Percentiles rank a stretch among this genome's conserved stretches.
These are phyloP conservation scores for Penicillium pancosmium DNA, from an alignment of 495 filamentous ascomycete species.

Conservation along the genomic window DNA sequence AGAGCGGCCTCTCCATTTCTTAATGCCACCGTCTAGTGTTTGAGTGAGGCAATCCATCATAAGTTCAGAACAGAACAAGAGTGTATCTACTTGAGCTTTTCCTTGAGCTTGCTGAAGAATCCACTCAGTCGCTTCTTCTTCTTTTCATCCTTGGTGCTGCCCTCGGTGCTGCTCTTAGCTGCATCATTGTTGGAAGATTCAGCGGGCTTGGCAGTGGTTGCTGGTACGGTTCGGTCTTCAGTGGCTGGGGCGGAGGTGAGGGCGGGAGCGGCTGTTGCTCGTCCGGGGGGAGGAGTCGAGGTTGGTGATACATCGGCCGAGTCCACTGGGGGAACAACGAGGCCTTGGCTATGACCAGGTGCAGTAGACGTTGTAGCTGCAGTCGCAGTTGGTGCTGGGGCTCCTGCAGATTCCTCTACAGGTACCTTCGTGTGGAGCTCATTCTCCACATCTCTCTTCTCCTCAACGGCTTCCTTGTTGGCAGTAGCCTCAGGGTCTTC, in stretches of 20 bases:
- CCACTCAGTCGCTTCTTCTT: constrained; percentile 50
- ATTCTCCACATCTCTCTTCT: constrained; percentile 76
- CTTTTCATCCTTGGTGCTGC: constrained; percentile 44
- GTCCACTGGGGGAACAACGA: constrained; percentile 23
- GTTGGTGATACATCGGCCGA: constrained; percentile 49
- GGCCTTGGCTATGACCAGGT: constrained; percentile 28
- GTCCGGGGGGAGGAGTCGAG: constrained; percentile 37
- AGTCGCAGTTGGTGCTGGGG: constrained; percentile 53
- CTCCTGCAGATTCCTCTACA: constrained; percentile 49
- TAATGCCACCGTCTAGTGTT: not conserved
- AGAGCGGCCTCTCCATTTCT: constrained; percentile 4
- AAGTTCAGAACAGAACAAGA: constrained; percentile 1
- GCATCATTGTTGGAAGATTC: constrained; percentile 4
- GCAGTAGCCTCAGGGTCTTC: constrained; percentile 70
- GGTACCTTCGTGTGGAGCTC: constrained; percentile 63
- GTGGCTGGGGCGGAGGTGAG: constrained; percentile 17
- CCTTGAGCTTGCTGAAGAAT: constrained; percentile 54
- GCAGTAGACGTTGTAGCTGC: constrained; percentile 48
- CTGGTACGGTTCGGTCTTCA: constrained; percentile 24
- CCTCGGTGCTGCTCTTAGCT: constrained; percentile 19
- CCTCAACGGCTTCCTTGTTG: constrained; percentile 66
- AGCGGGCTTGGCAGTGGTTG: constrained; percentile 39
- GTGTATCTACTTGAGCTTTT: constrained; percentile 47
- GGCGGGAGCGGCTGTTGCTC: constrained; percentile 15
- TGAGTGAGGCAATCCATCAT: constrained; percentile 7